A percentile compares a stretch with the other conserved stretches of the same genome.
phyloP scores from a whole-genome alignment of 257 asterid species.

The Scutellaria galericulata region DNA sequence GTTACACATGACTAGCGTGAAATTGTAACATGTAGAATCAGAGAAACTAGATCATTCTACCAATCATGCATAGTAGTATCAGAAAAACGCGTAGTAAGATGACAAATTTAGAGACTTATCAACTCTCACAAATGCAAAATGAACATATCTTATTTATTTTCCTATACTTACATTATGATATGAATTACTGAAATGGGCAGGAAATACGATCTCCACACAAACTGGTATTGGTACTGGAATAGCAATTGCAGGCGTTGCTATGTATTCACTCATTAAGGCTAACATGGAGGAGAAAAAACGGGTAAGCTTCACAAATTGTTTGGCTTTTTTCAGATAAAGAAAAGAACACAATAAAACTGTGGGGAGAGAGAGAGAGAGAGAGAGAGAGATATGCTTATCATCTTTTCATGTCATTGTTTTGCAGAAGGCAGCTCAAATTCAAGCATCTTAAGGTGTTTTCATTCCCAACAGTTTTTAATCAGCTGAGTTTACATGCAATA shows the following conservation, averaged over 20 bases:
- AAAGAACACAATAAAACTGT: too few species aligned
- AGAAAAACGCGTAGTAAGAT: too few species aligned
- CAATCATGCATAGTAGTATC: too few species aligned
- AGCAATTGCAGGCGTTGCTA: conserved; percentile 70
- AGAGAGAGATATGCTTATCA: conserved; percentile 19
- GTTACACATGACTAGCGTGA: too few species aligned
- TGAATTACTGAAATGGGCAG: conserved; percentile 37
- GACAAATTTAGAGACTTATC: too few species aligned
- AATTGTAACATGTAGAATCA: neutral
- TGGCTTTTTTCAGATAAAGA: neutral
- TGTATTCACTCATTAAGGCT: conserved; percentile 65
- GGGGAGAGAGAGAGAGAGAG: neutral
- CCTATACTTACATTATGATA: neutral
- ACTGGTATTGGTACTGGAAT: conserved; percentile 68
- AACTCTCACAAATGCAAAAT: too few species aligned
- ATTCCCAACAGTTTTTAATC: conserved; percentile 1
- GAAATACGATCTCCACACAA: conserved; percentile 65
- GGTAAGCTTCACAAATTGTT: conserved; percentile 35
- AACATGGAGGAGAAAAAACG: conserved; percentile 58
- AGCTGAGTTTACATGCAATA: conserved; percentile 31
- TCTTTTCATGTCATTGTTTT: conserved; percentile 16
- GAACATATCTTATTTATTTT: too few species aligned
- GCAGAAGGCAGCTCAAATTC: conserved; percentile 50
- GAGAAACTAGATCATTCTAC: too few species aligned
- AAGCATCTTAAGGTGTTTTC: conserved; percentile 34